Evolutionary conservation across 2,329 filamentous ascomycete species (phyloP), one percentile per base, ranked within the genome.

Genomic region (Akanthomyces muscarius): DNA sequence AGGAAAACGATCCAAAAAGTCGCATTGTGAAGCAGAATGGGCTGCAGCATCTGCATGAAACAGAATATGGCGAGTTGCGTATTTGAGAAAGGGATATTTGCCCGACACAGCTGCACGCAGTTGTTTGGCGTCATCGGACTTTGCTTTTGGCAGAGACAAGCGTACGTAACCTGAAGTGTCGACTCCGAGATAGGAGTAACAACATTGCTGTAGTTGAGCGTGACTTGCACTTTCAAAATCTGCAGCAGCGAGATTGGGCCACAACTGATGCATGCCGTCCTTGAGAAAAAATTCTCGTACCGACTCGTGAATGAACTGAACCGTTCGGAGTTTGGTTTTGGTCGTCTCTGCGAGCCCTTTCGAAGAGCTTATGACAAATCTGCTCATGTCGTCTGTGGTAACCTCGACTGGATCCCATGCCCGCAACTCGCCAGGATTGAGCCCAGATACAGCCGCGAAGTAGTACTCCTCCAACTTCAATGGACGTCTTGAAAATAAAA

Each of bases 271-370:
- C 0, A 77, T 62, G 0, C 78, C 75, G 1, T 75, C 72, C 11
- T 73, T 73, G 1, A 80, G 50, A 0, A 83, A 68, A 30, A 80
- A 83, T 6, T 83, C 80, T 4, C 75, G 68, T 0, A 83, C 80
- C 0, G 81, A 81, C 65, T 83, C 79, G 47, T 84, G 81, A 11
- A 83, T 83, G 65, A 55, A 82, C 62, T 82, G 80, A 1, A 81
- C 74, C 5, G 33, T 51, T 50, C 10, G 10, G 16, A 28, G 3
- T 21, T 60, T 44, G 14, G 30, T n/a, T 21, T 25, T 51, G n/a
- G 45, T 50, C n/a, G 68, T 65, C 63, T 81, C 78, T 0, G 74
- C 76, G 18, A 83, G 73, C 0, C 81, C 80, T 65, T 81, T 82
- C 0, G 81, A 83, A 0, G 71, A 75, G 51, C 66, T 71, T 0